These are phyloP conservation scores for Populus tomentosa DNA, from an alignment of 441 rosid species.

Conservation along the genomic window DNA sequence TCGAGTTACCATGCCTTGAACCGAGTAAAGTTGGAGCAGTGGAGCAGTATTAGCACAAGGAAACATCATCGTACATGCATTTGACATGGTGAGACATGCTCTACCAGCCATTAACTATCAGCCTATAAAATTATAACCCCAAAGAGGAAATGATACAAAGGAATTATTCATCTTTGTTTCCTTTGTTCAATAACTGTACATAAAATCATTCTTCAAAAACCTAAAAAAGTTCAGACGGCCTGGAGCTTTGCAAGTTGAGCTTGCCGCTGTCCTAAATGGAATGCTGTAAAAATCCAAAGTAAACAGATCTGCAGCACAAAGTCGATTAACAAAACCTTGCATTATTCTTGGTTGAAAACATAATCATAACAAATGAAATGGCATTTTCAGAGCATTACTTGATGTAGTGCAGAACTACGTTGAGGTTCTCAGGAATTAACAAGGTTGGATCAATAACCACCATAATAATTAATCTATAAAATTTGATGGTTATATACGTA, in stretches of 20 bases:
- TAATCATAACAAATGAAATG: background rate
- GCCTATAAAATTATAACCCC: background rate
- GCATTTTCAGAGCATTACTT: background rate
- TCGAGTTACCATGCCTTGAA: no score
- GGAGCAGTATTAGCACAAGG: background rate
- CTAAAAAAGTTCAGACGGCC: slow-evolving; percentile 22
- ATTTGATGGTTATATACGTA: slow-evolving; percentile 23
- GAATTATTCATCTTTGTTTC: background rate
- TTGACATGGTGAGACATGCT: background rate
- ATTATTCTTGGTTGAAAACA: background rate
- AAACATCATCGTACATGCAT: background rate
- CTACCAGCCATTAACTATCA: background rate
- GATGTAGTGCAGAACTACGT: background rate
- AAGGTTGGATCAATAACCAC: background rate
- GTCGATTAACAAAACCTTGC: background rate
- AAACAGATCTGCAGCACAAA: slow-evolving; percentile 51
- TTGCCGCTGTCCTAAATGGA: slow-evolving; percentile 73
- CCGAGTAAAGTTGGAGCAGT: no score
- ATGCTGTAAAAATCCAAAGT: slow-evolving; percentile 70
- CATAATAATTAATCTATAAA: background rate
- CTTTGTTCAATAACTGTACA: background rate
- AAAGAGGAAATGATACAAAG: background rate
- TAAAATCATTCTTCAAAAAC: background rate
- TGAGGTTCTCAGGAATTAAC: background rate
- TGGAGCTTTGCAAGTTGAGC: slow-evolving; percentile 63